These are phyloP conservation scores for Albugo laibachii DNA, from an alignment of 352 stramenopile genomes.

Conservation along the genomic window DNA sequence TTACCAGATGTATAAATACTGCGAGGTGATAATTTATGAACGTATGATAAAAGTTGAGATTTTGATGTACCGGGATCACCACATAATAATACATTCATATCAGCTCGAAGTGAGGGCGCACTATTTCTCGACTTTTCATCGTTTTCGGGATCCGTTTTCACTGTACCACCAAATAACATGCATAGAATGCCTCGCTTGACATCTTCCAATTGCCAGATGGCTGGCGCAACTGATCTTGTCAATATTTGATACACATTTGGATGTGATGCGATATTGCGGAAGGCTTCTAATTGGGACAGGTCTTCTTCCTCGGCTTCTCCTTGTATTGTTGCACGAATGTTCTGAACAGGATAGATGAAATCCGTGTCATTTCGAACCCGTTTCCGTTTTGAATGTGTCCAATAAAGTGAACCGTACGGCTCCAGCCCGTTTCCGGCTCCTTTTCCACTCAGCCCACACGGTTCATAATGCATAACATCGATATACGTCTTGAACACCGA, in stretches of 20 bases:
- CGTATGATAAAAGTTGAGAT: conserved; percentile 95
- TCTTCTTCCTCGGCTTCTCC: conserved; percentile 1
- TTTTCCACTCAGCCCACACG: conserved; percentile 61
- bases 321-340: neutral
- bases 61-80: conserved; percentile 96
- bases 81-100: conserved; percentile 98
- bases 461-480: conserved; percentile 95
- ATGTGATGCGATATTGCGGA: conserved; percentile 51
- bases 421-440: neutral
- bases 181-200: conserved; percentile 98
- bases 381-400: conserved; percentile 6
- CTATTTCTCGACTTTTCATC: conserved; percentile 26
- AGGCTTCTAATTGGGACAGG: conserved; percentile 29
- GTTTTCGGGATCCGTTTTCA: conserved; percentile 25
- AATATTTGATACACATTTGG: conserved; percentile 70
- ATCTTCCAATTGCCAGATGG: conserved; percentile 92
- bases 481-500: conserved; percentile 98
- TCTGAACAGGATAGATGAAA: neutral
- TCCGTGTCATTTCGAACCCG: neutral
- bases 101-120: conserved; percentile 60
- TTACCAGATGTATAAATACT: conserved; percentile 99
- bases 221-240: conserved; percentile 58
- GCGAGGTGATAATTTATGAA: conserved; percentile 89
- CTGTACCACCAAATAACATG: conserved; percentile 96
- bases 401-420: neutral